Conservation (phyloP, 352 stramenopile species). For the Globisporangium acanthophoron region DNA sequence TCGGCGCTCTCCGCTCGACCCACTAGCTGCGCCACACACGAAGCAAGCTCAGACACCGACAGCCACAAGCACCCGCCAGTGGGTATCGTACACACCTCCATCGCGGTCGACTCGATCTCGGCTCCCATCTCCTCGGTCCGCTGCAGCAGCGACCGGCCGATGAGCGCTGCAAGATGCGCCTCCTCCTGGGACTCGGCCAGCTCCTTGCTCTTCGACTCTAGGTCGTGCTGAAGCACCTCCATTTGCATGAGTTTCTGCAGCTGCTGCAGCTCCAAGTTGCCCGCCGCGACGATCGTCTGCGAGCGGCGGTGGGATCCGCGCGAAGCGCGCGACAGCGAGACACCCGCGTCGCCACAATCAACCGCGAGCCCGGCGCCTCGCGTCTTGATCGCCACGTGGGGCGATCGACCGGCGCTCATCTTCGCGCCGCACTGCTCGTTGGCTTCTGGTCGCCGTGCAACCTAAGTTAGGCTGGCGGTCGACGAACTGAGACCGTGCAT, state of each 20-base stretch:
- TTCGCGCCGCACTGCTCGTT: no score
- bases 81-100: constrained; percentile 1
- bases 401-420: no score
- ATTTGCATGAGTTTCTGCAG: constrained; percentile 33
- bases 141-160: constrained; percentile 41
- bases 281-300: constrained; percentile 29
- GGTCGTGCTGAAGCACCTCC: constrained; percentile 38
- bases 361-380: background rate
- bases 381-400: background rate
- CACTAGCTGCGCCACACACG: constrained; percentile 16
- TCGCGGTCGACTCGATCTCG: constrained; percentile 25
- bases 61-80: background rate
- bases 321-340: constrained; percentile 3
- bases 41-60: background rate
- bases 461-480: no score
- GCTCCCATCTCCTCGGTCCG: constrained; percentile 45
- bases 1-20: constrained; percentile 37
- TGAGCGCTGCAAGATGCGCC: constrained; percentile 35
- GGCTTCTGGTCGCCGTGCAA: no score
- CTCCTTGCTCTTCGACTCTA: constrained; percentile 41
- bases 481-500: no score
- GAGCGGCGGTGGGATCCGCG: constrained; percentile 21
- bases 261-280: constrained; percentile 29
- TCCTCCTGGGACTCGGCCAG: constrained; percentile 47
- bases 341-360: background rate